Evolutionary conservation across 352 stramenopile genomes (phyloP), one percentile per base, ranked within the genome.

Genomic region (Phytopythium boreale): DNA sequence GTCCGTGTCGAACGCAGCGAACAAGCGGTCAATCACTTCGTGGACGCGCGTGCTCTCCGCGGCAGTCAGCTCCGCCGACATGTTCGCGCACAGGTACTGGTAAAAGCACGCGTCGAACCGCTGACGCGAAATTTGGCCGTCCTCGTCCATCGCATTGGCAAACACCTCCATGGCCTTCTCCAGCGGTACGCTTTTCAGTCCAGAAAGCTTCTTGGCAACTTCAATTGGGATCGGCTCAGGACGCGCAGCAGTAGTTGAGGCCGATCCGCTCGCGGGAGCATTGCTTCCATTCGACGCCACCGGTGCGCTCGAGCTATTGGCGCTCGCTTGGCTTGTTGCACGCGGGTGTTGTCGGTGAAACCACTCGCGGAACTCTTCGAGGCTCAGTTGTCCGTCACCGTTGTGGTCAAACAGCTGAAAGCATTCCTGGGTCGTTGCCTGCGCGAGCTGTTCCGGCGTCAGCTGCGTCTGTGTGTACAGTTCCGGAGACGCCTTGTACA

Each of bases 401-500:
- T 96, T 93, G 50, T 83, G 74, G 55, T 96, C 87, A 49, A 90
- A 92, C 36, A 64, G 59, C 22, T 72, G 64, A 69, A 97, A 97
- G 36, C 89, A 95, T 60, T 90, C 77, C 8, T 70, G 63, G n/a
- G 82, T 90, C 0, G 89, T 97, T 1, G 73, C 82, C n/a, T 65
- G 64, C 14, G 89, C 88, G n/a, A 97, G 68, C 57, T 94, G 71
- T 22, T 77, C 61, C 0, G 89, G 78, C 24, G 56, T 77, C 73
- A 90, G 77, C 19, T 75, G 72, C 15, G 81, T 90, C 46, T 84
- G 82, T 1, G 47, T 37, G 50, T 79, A 60, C 8, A 95, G 41
- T 17, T 91, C 69, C 1, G 86, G 84, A 1, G 84, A 92, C 20
- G 83, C 87, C 66, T 95, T 91, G 72, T 90, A 95, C 46, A 96